Percentiles rank a stretch among this genome's conserved stretches.
phyloP scores from a whole-genome alignment of 306 rosid genomes.

The Delonix regia region DNA sequence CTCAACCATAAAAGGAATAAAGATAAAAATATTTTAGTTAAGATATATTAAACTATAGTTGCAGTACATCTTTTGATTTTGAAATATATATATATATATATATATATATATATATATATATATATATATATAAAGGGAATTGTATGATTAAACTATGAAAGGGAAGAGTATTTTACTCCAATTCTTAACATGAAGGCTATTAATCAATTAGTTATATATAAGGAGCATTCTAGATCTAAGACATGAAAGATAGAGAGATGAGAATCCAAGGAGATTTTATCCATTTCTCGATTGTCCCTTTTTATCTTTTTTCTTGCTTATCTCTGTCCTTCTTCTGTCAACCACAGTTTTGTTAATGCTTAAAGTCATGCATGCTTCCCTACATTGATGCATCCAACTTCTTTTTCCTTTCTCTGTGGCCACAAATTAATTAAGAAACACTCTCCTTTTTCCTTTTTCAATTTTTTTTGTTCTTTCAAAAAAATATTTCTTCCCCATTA shows the following conservation, averaged over 20 bases:
- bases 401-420: slow-evolving; percentile 31
- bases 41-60: too few species aligned
- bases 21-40: too few species aligned
- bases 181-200: not conserved
- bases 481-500: slow-evolving; percentile 13
- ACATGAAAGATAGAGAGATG: slow-evolving; percentile 15
- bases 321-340: slow-evolving; percentile 14
- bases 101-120: too few species aligned
- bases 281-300: slow-evolving; percentile 8
- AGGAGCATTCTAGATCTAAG: slow-evolving; percentile 6
- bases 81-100: too few species aligned
- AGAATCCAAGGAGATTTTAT: slow-evolving; percentile 55
- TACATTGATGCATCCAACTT: slow-evolving; percentile 44
- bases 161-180: too few species aligned
- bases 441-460: not conserved
- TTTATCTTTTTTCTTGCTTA: not conserved
- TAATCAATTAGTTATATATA: not conserved
- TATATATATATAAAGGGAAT: too few species aligned
- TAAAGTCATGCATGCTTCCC: slow-evolving; percentile 47
- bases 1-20: not conserved
- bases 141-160: too few species aligned
- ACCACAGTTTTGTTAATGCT: slow-evolving; percentile 50
- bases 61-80: too few species aligned
- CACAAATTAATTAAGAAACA: slow-evolving; percentile 27
- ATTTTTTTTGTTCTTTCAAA: too few species aligned